Evolutionary conservation across 371 early-diverging fungal species (phyloP).

Genomic region (Circinella minor): DNA sequence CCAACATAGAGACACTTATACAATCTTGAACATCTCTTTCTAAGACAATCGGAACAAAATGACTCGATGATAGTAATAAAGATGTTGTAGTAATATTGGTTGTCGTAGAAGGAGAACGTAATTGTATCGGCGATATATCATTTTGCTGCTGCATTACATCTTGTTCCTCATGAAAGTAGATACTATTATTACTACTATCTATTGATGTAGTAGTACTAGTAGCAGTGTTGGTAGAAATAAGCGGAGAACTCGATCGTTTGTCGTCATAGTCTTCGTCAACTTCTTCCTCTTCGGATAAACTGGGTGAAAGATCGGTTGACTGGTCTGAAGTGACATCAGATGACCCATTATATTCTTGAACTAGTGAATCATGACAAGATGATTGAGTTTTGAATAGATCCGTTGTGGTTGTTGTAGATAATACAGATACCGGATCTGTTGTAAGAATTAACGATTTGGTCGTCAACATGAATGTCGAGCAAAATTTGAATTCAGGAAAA

Average conservation of each 20-base stretch:
- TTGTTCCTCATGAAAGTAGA: neutral
- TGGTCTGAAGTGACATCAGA: conserved; percentile 19
- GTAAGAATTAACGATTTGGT: conserved; percentile 8
- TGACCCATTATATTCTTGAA: conserved; percentile 9
- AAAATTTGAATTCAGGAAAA: neutral
- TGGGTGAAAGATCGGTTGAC: conserved; percentile 14
- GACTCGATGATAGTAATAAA: neutral
- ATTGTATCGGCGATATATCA: conserved; percentile 7
- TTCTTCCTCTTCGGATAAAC: neutral
- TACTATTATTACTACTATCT: neutral
- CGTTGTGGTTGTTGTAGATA: too few species aligned
- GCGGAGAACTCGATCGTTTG: neutral
- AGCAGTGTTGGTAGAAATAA: neutral
- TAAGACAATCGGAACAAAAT: conserved; percentile 8
- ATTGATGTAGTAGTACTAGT: neutral
- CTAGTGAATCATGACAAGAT: neutral
- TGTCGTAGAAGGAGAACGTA: neutral
- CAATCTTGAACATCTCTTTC: conserved; percentile 18
- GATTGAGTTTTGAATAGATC: conserved; percentile 12
- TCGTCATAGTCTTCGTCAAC: too few species aligned
- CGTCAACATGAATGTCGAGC: conserved; percentile 5
- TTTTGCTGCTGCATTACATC: neutral
- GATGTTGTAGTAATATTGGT: neutral
- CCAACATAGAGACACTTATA: conserved; percentile 30
- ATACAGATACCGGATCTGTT: neutral